These are phyloP conservation scores for Penicillium daleae DNA, from an alignment of 495 filamentous ascomycete genomes.

Conservation along the genomic window DNA sequence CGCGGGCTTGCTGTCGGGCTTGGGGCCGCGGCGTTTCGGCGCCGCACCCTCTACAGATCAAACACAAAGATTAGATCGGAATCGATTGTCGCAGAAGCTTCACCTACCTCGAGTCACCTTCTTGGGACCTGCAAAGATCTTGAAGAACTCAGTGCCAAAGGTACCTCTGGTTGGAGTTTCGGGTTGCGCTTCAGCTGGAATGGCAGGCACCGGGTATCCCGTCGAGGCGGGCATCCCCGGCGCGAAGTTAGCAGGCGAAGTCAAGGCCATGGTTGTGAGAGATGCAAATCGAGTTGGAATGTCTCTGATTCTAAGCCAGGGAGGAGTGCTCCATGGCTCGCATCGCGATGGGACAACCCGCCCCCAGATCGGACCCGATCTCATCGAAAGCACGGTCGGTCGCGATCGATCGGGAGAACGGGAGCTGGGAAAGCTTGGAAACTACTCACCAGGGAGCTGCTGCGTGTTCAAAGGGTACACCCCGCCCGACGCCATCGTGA, in stretches of 20 bases:
- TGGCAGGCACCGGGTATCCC: slow-evolving; percentile 20
- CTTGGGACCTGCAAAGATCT: slow-evolving; percentile 41
- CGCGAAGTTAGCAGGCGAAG: slow-evolving; percentile 11
- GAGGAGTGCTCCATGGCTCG: too few relatives aligned
- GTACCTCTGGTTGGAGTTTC: slow-evolving; percentile 30
- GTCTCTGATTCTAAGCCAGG: background rate
- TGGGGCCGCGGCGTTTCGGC: slow-evolving; percentile 88
- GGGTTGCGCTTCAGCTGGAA: slow-evolving; percentile 29
- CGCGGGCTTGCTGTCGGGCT: slow-evolving; percentile 95
- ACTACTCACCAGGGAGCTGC: slow-evolving; percentile 27
- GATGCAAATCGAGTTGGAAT: slow-evolving; percentile 3
- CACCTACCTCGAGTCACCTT: slow-evolving; percentile 43
- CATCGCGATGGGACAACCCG: background rate
- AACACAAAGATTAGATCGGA: slow-evolving; percentile 4
- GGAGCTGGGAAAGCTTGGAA: background rate
- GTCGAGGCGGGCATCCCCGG: slow-evolving; percentile 9
- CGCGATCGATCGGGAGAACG: slow-evolving; percentile 8
- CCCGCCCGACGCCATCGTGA: slow-evolving; percentile 31
- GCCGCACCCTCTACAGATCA: slow-evolving; percentile 71
- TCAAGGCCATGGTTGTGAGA: background rate
- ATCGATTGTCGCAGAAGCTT: background rate
- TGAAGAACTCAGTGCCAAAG: slow-evolving; percentile 42
- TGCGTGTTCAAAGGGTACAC: slow-evolving; percentile 35
- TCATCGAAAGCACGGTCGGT: slow-evolving; percentile 9
- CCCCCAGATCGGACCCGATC: slow-evolving; percentile 8